Base-by-base conservation (phyloP, 176 grass and related monocot genomes). In the Carex pumila region DNA sequence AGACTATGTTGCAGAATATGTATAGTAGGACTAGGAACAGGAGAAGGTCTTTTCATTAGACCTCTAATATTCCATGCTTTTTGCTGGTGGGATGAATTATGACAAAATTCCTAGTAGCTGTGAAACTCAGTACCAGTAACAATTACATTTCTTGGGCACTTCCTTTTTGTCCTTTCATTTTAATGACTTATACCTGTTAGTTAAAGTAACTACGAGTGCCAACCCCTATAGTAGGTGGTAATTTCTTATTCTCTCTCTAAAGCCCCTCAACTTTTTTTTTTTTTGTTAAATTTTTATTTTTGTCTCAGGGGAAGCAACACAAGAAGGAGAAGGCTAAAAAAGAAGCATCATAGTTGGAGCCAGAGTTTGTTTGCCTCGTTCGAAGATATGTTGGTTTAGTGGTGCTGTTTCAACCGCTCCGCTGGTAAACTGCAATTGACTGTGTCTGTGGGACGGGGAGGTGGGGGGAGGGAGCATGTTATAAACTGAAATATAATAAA, bases 281-380 rank as follows among this genome's bases (percentile, higher is more conserved):
- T n/a, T n/a, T n/a, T n/a, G n/a, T n/a, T n/a, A n/a, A 6, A 39
- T 39, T 39, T 39, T 39, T 39, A 5, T 0, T 39, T 64, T 5
- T 45, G 18, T 29, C 34, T 21, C 83, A 95, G 91, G 91, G 89
- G 88, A 55, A 88, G 91, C 80, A 89, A 83, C 87, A 89, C 89
- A 1, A 87, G 93, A 1, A 87, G 91, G 11, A 89, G 93, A 85
- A 91, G 93, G 49, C 87, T 93, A 75, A 95, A 95, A 85, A 95
- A 93, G 87, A 80, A 93, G 1, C 93, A 88, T 79, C 63, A 90
- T 68, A 68, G 79, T 2, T 85, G 87, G 80, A 86, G 70, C 34
- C 61, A 88, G 54, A 84, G 80, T 83, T 12, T 92, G 65, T 85
- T 95, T 47, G 90, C 89, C 45, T 61, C 88, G 4, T 75, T 93